Conservation (phyloP, 2,329 filamentous ascomycete species). For the Trichoderma polysporum region DNA sequence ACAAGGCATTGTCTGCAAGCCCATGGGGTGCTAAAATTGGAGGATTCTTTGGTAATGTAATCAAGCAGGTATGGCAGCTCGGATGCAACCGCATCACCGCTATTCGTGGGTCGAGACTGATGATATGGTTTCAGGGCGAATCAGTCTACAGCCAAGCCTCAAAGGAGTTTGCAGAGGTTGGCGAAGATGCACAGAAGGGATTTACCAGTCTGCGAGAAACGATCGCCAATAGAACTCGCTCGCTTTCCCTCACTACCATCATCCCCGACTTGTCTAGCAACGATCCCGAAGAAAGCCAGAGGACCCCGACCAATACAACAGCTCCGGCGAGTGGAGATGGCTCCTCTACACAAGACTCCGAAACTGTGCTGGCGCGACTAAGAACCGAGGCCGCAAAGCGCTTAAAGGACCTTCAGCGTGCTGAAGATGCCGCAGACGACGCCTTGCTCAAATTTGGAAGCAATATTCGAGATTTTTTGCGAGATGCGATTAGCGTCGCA, state of each 20-base stretch:
- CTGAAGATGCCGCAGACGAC: conserved; percentile 95
- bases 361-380: conserved; percentile 73
- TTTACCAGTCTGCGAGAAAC: conserved; percentile 68
- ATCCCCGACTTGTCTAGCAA: conserved; percentile 25
- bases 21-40: conserved; percentile 89
- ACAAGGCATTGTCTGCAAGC: conserved; percentile 87
- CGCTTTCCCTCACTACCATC: conserved; percentile 62
- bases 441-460: conserved; percentile 87
- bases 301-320: conserved; percentile 49
- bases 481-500: conserved; percentile 85
- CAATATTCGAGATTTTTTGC: conserved; percentile 85
- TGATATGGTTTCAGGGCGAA: conserved; percentile 63
- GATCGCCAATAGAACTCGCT: conserved; percentile 71
- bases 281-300: conserved; percentile 39
- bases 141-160: conserved; percentile 79
- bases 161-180: conserved; percentile 77
- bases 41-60: conserved; percentile 85
- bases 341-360: conserved; percentile 47
- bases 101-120: conserved; percentile 11
- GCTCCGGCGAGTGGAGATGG: conserved; percentile 40
- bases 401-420: conserved; percentile 83
- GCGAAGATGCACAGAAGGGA: conserved; percentile 79
- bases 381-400: conserved; percentile 75
- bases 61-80: conserved; percentile 68
- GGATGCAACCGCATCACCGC: background rate